Evolutionary conservation across 495 filamentous ascomycete genomes (phyloP), one percentile per base, ranked within the genome.

Genomic region (Elasticomyces elasticus): DNA sequence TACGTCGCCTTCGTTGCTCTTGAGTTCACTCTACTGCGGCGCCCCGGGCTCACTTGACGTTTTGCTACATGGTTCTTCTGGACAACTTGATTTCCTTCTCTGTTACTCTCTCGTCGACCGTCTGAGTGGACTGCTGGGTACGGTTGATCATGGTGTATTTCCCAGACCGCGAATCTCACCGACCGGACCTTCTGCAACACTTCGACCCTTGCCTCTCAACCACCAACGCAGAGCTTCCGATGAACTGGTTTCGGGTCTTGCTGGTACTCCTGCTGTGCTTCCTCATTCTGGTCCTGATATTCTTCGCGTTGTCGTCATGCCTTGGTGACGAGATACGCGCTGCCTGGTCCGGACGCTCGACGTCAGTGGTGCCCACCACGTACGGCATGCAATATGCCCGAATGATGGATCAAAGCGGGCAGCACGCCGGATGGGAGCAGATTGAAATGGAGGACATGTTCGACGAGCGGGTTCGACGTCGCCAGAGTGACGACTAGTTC

Each of bases 381-480:
- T 83, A 76, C 57, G 79, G 76, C 25, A 64, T 75, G 51, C 72
- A 71, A 46, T 82, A 82, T 54, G 68, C 78, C 15, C 72, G 78
- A 30, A 73, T 69, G 23, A 76, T 82, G 71, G 73, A 72, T 2
- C 73, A 71, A 46, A 71, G 73, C 10, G 62, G 59, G 10, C 76
- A 73, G 7, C 66, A 74, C 31, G 75, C 71, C n/a, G 73, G 77
- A 64, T 82, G 76, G 63, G 79, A 82, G 64, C 79, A 81, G 54
- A 79, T 83, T 59, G 80, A 82, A 59, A 69, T 82, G 73, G 71
- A 80, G 35, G 74, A 80, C 54, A 79, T 81, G 77, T 64, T 82
- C 27, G 65, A 67, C 27, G 72, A 77, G 48, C 65, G 67, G 12
- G 30, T 52, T 40, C 35, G 26, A 1, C 28, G 37, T 24, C 9